Conservation (phyloP, 2,329 filamentous ascomycete genomes). For the Stylonectria norvegica region DNA sequence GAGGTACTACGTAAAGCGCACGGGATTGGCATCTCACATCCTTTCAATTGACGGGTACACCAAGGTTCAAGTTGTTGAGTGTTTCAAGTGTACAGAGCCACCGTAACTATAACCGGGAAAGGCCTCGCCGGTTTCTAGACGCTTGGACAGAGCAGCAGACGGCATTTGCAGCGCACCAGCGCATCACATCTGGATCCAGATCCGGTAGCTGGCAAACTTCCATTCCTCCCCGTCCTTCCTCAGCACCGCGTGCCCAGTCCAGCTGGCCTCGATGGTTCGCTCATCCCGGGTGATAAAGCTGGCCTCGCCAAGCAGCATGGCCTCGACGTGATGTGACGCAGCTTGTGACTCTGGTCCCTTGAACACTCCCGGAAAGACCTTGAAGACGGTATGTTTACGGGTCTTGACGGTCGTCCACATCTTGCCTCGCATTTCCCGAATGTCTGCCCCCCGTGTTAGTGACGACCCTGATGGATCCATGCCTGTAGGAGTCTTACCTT, state of each 20-base stretch:
- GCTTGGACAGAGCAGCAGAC: too few species aligned
- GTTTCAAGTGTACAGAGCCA: too few species aligned
- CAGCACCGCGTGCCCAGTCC: slow-evolving; percentile 32
- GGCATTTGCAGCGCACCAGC: not conserved
- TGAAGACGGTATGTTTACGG: slow-evolving; percentile 39
- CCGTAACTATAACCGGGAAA: too few species aligned
- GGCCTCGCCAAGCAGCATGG: slow-evolving; percentile 33
- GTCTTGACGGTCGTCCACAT: slow-evolving; percentile 44
- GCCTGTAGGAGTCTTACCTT: slow-evolving; percentile 27
- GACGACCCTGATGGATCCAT: slow-evolving; percentile 2
- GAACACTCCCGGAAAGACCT: slow-evolving; percentile 42
- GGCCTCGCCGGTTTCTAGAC: too few species aligned
- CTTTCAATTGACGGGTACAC: too few species aligned
- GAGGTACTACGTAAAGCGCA: too few species aligned
- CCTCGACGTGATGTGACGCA: slow-evolving; percentile 25
- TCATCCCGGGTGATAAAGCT: slow-evolving; percentile 28
- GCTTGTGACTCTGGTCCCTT: slow-evolving; percentile 2
- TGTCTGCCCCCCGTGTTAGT: slow-evolving; percentile 31
- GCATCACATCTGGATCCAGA: slow-evolving; percentile 30
- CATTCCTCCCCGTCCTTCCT: slow-evolving; percentile 29
- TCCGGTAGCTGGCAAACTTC: slow-evolving; percentile 33
- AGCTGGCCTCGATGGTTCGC: slow-evolving; percentile 23
- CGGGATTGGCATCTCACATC: too few species aligned
- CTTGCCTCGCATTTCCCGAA: slow-evolving; percentile 36
- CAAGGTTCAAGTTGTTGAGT: too few species aligned